phyloP scores from a whole-genome alignment of 2,329 filamentous ascomycete species.

The Didymella glomerata region DNA sequence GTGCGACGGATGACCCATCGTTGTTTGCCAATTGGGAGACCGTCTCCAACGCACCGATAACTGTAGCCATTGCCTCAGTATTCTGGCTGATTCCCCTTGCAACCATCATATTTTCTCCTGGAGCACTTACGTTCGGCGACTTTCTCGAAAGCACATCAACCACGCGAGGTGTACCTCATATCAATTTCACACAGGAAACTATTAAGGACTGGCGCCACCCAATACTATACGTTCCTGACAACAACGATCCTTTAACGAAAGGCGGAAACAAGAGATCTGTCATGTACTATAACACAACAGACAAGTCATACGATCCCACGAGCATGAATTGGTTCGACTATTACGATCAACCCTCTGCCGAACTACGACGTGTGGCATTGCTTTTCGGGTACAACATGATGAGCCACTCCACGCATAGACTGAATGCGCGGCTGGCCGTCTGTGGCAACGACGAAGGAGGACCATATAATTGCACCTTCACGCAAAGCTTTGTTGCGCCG shows the following conservation, averaged over 20 bases:
- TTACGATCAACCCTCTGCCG: slow-evolving; percentile 47
- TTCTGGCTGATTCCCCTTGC: slow-evolving; percentile 50
- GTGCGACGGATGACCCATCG: slow-evolving; percentile 46
- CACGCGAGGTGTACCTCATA: slow-evolving; percentile 31
- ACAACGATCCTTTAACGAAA: slow-evolving; percentile 29
- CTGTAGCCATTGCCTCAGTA: slow-evolving; percentile 39
- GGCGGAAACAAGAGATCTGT: slow-evolving; percentile 39
- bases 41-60: slow-evolving; percentile 39
- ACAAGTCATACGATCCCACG: slow-evolving; percentile 18
- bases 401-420: slow-evolving; percentile 34
- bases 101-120: slow-evolving; percentile 51
- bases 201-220: slow-evolving; percentile 44
- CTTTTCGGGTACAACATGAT: slow-evolving; percentile 43
- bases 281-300: slow-evolving; percentile 49
- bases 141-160: slow-evolving; percentile 30
- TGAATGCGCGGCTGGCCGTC: slow-evolving; percentile 47
- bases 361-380: slow-evolving; percentile 40
- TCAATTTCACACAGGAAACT: slow-evolving; percentile 47
- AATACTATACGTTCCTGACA: slow-evolving; percentile 1
- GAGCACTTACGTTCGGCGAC: slow-evolving; percentile 49
- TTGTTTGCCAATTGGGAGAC: slow-evolving; percentile 47
- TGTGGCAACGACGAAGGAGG: slow-evolving; percentile 38
- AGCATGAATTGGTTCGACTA: slow-evolving; percentile 45
- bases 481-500: slow-evolving; percentile 41
- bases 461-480: slow-evolving; percentile 47